Evolutionary conservation across 164 flowering plant genomes (phyloP), one percentile per base, ranked within the genome.

Genomic region (Berberis vulgaris): DNA sequence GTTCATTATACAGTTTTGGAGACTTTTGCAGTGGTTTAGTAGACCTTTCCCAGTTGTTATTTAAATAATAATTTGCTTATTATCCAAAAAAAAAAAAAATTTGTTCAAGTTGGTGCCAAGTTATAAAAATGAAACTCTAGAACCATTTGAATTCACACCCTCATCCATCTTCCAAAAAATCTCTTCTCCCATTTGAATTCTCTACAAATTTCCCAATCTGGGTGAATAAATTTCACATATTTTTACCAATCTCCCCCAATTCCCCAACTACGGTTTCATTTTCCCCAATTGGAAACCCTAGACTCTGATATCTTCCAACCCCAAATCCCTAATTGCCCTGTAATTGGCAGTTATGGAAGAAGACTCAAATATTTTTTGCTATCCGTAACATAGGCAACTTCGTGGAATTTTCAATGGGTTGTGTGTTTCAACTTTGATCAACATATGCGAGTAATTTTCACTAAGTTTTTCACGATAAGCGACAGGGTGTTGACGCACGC

Each of bases 401-500:
- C 85, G 84, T 7, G 78, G 85, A 57, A 43, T 78, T 62, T 79
- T 87, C 66, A 86, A 82, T 79, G 79, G 79, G 4, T 41, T 83
- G 0, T 84, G 79, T 66, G 74, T 77, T 38, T 1, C 79, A 44
- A 69, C 80, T 1, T 40, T 91, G 45, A 49, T 87, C n/a, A n/a
- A n/a, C n/a, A n/a, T n/a, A n/a, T n/a, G n/a, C n/a, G n/a, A n/a
- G n/a, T n/a, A n/a, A n/a, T n/a, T n/a, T n/a, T n/a, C n/a, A n/a
- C n/a, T n/a, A n/a, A n/a, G n/a, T n/a, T n/a, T n/a, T n/a, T n/a
- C n/a, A n/a, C n/a, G n/a, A n/a, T n/a, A n/a, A n/a, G n/a, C n/a
- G n/a, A n/a, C n/a, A n/a, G n/a, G n/a, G n/a, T n/a, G n/a, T n/a
- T n/a, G n/a, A n/a, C n/a, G n/a, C n/a, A n/a, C n/a, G n/a, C n/a